A percentile compares a stretch with the other conserved stretches of the same genome.
Conservation (phyloP, 371 early-diverging fungal species). For the Nematocida sp. region DNA sequence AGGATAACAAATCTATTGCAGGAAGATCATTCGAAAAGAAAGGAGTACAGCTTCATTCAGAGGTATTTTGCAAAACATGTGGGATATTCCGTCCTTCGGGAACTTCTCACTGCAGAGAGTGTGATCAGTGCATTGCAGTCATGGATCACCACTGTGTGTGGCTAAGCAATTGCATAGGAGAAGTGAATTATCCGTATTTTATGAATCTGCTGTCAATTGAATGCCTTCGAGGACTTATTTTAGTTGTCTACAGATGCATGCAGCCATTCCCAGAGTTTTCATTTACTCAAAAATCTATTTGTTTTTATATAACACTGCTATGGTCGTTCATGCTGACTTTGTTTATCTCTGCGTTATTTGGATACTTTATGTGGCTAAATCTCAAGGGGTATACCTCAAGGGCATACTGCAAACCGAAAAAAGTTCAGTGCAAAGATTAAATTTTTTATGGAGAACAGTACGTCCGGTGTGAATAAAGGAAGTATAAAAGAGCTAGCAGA, state of each 20-base stretch:
- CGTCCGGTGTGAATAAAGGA: background rate
- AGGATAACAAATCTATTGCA: background rate
- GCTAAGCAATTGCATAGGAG: slow-evolving; percentile 68
- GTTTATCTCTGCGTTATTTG: slow-evolving; percentile 28
- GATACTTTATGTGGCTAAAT: slow-evolving; percentile 33
- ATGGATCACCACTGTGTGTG: slow-evolving; percentile 71
- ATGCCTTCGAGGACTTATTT: background rate
- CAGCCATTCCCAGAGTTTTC: background rate
- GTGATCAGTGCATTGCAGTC: slow-evolving; percentile 64
- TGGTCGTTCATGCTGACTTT: background rate
- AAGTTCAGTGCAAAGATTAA: background rate
- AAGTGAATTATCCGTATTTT: slow-evolving; percentile 61
- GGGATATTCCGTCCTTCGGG: slow-evolving; percentile 59
- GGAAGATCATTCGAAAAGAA: slow-evolving; percentile 28
- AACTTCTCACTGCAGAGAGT: slow-evolving; percentile 66
- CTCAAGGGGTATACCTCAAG: slow-evolving; percentile 25
- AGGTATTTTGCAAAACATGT: slow-evolving; percentile 65
- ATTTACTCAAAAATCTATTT: background rate
- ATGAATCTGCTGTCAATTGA: slow-evolving; percentile 40
- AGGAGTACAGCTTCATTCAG: background rate
- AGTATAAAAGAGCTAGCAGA: slow-evolving; percentile 40
- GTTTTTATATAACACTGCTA: background rate
- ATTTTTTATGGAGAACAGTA: slow-evolving; percentile 3
- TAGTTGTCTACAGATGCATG: background rate
- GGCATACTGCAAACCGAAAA: slow-evolving; percentile 42